Conservation (phyloP, 73 alveolate genomes). For the Paramecium biaurelia region DNA sequence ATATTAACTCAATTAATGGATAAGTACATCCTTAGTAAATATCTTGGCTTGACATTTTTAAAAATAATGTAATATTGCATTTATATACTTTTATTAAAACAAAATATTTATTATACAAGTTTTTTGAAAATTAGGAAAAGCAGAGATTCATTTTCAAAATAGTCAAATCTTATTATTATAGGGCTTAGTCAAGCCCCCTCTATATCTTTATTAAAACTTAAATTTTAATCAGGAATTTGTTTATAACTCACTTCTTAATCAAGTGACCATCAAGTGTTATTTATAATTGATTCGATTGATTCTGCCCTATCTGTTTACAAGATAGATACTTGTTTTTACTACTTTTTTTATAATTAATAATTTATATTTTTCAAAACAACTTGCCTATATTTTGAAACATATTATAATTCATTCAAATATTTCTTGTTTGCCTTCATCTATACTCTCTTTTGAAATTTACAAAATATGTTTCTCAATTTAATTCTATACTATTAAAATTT, state of each 20-base stretch:
- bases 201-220: background rate
- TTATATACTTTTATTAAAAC: background rate
- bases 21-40: background rate
- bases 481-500: background rate
- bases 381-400: background rate
- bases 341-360: background rate
- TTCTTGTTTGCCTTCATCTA: background rate
- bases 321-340: background rate
- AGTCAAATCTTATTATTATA: background rate
- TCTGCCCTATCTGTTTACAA: background rate
- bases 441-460: background rate
- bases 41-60: background rate
- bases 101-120: background rate
- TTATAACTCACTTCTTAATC: background rate
- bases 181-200: background rate
- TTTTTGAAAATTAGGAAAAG: background rate
- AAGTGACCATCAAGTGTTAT: background rate
- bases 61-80: background rate
- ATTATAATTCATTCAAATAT: background rate
- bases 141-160: background rate
- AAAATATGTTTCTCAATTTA: background rate
- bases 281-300: background rate
- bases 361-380: background rate
- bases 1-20: background rate
- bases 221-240: background rate